Evolutionary conservation across 2,329 filamentous ascomycete species (phyloP), one percentile per base, ranked within the genome.

Genomic region (Sporothrix curviconia): DNA sequence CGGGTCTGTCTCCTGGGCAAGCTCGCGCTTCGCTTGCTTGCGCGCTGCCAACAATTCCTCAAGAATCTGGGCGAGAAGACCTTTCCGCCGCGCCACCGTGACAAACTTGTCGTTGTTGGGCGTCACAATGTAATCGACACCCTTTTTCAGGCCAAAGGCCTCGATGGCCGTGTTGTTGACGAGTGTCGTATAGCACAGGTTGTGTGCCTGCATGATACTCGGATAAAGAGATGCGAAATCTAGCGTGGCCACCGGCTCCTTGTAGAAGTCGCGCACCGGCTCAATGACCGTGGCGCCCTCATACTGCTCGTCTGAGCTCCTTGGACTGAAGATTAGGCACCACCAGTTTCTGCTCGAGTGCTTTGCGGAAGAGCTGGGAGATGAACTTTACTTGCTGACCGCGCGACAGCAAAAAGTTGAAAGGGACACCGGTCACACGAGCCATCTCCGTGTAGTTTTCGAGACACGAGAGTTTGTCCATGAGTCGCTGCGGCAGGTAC

Each of bases 361-460:
- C 92, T 71, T 97, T 97, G 58, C 94, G 86, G 79, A 95, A 99
- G 15, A 99, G 78, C 69, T 99, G 94, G 70, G 92, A 97, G 74
- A 99, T 83, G 74, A 99, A 99, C 68, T 96, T 96, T 69, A 99
- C 86, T 72, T 99, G 95, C 70, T 99, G 94, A 44, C 94, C 94
- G 68, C 92, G 85, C 24, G 94, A 85, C 2, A 99, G 80, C 44
- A 99, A 80, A 68, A 87, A 95, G 69, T 96, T 97, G 78, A 99
- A 99, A 0, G 94, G 94, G 4, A 99, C 92, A 65, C 94, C 94
- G 25, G 95, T 99, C 73, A 99, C 94, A 83, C 94, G 94, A 58
- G 94, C 92, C 94, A 99, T 99, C 74, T 99, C 94, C 0, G 94
- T 97, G 68, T 97, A 97, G 70, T 99, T 99, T 73, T 96, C 89